Percentiles rank a stretch among this genome's conserved stretches.
Evolutionary conservation across 768 basidiomycete species (phyloP).

Genomic region (Boletus subparvulus): DNA sequence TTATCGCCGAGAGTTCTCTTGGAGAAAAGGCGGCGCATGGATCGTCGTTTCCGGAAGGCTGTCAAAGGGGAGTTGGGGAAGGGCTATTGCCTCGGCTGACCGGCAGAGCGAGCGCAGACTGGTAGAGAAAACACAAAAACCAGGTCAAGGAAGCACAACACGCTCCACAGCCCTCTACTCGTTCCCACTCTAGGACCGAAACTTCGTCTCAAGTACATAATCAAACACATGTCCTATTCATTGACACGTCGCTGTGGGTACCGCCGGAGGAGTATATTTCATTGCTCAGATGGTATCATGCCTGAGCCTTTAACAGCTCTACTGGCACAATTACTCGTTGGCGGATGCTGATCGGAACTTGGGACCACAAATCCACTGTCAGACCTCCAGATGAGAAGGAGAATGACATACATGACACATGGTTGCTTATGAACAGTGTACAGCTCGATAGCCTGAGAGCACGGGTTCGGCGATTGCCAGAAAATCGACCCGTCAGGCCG

Average conservation of each 20-base stretch:
- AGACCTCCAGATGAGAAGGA: conserved; percentile 9
- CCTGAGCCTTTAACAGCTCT: conserved; percentile 2
- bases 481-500: conserved; percentile 5
- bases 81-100: conserved; percentile 11
- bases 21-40: conserved; percentile 20
- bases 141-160: conserved; percentile 6
- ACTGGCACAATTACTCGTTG: conserved; percentile 3
- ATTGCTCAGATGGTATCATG: conserved; percentile 11
- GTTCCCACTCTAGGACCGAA: conserved; percentile 20
- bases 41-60: conserved; percentile 10
- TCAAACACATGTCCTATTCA: background rate
- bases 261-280: conserved; percentile 4
- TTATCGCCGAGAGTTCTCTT: conserved; percentile 8
- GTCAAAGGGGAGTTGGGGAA: conserved; percentile 6
- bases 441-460: conserved; percentile 2
- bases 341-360: conserved; percentile 29
- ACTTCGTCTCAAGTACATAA: conserved; percentile 13
- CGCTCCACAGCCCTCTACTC: conserved; percentile 1
- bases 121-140: conserved; percentile 2
- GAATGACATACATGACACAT: conserved; percentile 8
- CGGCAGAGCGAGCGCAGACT: background rate
- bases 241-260: conserved; percentile 4
- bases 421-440: conserved; percentile 9
- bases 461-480: conserved; percentile 11
- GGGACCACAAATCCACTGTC: conserved; percentile 1